Evolutionary conservation across 495 filamentous ascomycete genomes (phyloP).

Genomic region (Neurospora intermedia): DNA sequence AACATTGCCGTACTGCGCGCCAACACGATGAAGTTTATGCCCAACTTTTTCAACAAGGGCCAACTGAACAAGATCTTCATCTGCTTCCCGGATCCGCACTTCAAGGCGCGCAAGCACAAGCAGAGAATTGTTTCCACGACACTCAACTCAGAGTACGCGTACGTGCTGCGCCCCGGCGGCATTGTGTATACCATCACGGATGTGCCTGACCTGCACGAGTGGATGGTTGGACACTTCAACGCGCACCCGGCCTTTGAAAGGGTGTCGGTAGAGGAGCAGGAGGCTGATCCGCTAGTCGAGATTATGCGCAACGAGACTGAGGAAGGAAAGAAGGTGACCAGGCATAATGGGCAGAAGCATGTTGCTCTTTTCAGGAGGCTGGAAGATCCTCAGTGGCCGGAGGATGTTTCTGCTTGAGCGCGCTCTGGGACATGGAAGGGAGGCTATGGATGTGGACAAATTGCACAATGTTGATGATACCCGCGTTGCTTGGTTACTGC

Average conservation of each 20-base stretch:
- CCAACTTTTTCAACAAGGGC: conserved; percentile 75
- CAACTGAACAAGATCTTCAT: conserved; percentile 88
- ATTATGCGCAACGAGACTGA: conserved; percentile 85
- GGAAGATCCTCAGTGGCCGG: conserved; percentile 62
- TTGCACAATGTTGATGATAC: conserved; percentile 1
- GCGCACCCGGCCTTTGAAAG: conserved; percentile 57
- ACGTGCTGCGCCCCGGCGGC: conserved; percentile 70
- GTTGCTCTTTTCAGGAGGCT: conserved; percentile 74
- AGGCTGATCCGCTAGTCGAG: conserved; percentile 61
- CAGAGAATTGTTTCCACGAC: conserved; percentile 84
- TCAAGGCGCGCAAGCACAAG: conserved; percentile 96
- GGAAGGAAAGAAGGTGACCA: conserved; percentile 92
- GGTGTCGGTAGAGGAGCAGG: conserved; percentile 53
- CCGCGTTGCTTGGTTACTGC: neutral
- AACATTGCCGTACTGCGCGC: conserved; percentile 80
- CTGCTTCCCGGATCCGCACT: conserved; percentile 97
- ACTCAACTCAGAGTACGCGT: conserved; percentile 88
- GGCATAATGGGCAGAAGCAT: conserved; percentile 81
- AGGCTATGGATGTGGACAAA: neutral
- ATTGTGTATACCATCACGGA: conserved; percentile 94
- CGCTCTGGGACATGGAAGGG: neutral
- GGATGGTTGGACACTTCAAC: conserved; percentile 83
- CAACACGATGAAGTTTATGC: conserved; percentile 97
- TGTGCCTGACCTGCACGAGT: conserved; percentile 84
- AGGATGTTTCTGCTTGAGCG: neutral